Base-by-base conservation (phyloP, 768 basidiomycete species). In the Ramaria sp. region DNA sequence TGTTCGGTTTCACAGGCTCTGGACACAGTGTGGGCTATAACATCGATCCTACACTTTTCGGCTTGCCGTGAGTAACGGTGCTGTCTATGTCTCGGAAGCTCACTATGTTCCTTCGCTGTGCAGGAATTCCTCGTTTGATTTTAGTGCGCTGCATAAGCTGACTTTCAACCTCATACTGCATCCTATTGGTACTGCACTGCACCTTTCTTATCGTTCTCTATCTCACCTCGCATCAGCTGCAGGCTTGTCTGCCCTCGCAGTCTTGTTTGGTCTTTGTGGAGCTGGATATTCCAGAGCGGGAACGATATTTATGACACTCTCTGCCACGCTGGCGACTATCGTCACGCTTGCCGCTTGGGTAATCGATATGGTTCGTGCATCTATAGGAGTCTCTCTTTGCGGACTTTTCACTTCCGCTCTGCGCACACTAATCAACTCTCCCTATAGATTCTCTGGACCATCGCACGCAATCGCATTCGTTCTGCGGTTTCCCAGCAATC, bases 101-200 rank as follows among this genome's bases (percentile, higher is more conserved):
- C 18, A 41, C 2, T 2, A 22, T n/a, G 10, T 30, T 24, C 1
- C 22, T 24, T 2, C 32, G 2, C 32, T 13, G 8, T 34, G 10
- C 22, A 50, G 48, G 5, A 69, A 74, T 53, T 60, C 64, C 42
- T 67, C 66, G 24, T 62, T 86, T 5, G 77, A 81, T 65, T 75
- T 75, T 9, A 62, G 59, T 5, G 67, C 78, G 38, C 71, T 89
- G 37, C 76, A 81, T 63, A 83, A 83, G 63, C 78, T 92, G 57
- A 90, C 89, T 15, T 77, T 70, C 64, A 71, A 76, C 13, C 74
- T 92, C 55, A 82, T 93, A 60, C 74, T 93, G 24, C 85, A 90
- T 65, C 88, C 89, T 30, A 81, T 93, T 61, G 84, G 83, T 81
- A 60, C 57, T 73, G 50, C 61, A 61, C 34, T 57, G 64, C 55